Evolutionary conservation across 163 green algal genomes (phyloP).

Genomic region (Chloroidium sp.): DNA sequence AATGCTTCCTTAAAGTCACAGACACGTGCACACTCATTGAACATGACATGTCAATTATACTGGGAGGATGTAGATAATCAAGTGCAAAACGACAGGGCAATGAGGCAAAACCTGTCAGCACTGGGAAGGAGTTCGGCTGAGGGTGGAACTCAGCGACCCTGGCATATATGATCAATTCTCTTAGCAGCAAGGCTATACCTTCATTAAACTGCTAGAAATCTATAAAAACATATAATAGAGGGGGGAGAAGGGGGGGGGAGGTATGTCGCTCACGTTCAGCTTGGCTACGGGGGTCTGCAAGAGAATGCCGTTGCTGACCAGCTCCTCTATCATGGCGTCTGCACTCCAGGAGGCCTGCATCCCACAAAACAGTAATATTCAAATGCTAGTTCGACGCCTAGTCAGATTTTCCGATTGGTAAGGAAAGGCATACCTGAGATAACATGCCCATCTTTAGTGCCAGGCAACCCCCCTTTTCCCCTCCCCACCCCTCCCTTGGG

Average conservation of each 20-base stretch:
- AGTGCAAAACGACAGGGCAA: no score
- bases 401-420: neutral
- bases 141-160: neutral
- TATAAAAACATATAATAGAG: neutral
- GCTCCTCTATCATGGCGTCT: neutral
- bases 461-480: neutral
- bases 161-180: neutral
- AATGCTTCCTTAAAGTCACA: neutral
- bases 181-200: no score
- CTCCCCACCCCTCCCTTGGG: no score
- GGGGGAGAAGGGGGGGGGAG: neutral
- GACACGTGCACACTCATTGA: no score
- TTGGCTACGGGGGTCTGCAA: no score
- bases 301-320: neutral
- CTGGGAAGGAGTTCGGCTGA: neutral
- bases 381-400: neutral
- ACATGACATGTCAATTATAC: no score
- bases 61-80: no score
- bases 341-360: neutral
- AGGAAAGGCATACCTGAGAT: neutral
- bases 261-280: neutral
- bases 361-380: neutral
- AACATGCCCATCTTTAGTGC: neutral
- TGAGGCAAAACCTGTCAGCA: neutral
- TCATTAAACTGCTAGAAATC: neutral